Evolutionary conservation across 805 yeast species (phyloP).

Genomic region (Nakazawaea wyomingensis): DNA sequence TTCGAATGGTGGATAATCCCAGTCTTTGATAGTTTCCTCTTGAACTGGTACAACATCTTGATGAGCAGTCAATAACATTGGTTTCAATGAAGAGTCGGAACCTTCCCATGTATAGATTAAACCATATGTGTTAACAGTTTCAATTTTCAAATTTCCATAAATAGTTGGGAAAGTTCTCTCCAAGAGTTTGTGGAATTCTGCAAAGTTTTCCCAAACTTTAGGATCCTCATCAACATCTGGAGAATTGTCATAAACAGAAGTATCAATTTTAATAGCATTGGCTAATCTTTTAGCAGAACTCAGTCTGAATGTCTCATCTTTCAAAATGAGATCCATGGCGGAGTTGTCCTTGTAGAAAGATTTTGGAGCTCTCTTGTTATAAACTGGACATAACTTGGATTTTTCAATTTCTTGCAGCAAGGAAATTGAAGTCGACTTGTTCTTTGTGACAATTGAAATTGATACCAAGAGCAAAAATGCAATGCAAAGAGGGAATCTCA

Average conservation of each 20-base stretch:
- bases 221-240: conserved; percentile 42
- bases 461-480: not conserved
- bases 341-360: conserved; percentile 7
- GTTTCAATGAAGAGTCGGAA: conserved; percentile 43
- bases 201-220: conserved; percentile 44
- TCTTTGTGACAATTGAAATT: not conserved
- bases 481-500: no score
- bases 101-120: conserved; percentile 64
- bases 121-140: conserved; percentile 56
- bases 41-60: conserved; percentile 81
- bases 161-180: conserved; percentile 50
- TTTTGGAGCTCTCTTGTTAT: conserved; percentile 3
- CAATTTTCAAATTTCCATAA: conserved; percentile 41
- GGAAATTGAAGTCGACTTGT: no score
- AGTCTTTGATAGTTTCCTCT: conserved; percentile 43
- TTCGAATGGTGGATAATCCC: conserved; percentile 65
- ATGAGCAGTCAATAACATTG: conserved; percentile 69
- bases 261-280: conserved; percentile 57
- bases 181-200: conserved; percentile 48
- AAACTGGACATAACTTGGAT: conserved; percentile 5
- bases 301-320: conserved; percentile 27
- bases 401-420: not conserved
- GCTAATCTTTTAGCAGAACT: conserved; percentile 38
- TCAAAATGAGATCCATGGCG: conserved; percentile 13
- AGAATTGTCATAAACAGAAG: conserved; percentile 49